Evolutionary conservation across 2,329 filamentous ascomycete species (phyloP).

Genomic region (Hypoxylon sp.): DNA sequence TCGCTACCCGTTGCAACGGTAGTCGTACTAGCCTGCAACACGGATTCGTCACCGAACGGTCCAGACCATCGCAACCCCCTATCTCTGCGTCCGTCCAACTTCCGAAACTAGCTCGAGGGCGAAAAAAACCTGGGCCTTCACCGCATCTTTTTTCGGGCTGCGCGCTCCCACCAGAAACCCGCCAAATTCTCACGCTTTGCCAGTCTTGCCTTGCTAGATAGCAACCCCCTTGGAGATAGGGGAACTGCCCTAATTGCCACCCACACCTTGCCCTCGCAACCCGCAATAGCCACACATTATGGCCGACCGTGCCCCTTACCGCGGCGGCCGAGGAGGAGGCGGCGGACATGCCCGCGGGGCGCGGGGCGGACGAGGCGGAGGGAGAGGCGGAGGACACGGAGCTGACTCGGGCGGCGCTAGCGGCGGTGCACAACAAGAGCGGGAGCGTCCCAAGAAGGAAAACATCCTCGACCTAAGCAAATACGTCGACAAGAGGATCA

Average conservation of each 20-base stretch:
- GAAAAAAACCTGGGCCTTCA: slow-evolving; percentile 29
- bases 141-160: slow-evolving; percentile 40
- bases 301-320: slow-evolving; percentile 66
- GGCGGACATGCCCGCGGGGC: slow-evolving; percentile 58
- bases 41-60: slow-evolving; percentile 45
- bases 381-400: slow-evolving; percentile 62
- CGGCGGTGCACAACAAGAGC: slow-evolving; percentile 64
- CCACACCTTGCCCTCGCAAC: slow-evolving; percentile 20
- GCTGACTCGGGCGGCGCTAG: slow-evolving; percentile 59
- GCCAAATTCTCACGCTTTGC: slow-evolving; percentile 3
- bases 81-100: slow-evolving; percentile 40
- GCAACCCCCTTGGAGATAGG: neutral
- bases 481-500: slow-evolving; percentile 97
- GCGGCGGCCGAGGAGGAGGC: slow-evolving; percentile 64
- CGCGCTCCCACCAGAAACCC: slow-evolving; percentile 21
- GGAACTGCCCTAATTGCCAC: slow-evolving; percentile 9
- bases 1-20: slow-evolving; percentile 40
- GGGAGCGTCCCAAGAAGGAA: slow-evolving; percentile 94
- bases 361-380: slow-evolving; percentile 58
- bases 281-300: slow-evolving; percentile 55
- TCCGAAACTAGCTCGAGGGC: slow-evolving; percentile 38
- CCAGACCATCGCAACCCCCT: slow-evolving; percentile 40
- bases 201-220: neutral
- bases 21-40: slow-evolving; percentile 41
- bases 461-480: slow-evolving; percentile 96